Evolutionary conservation across 805 yeast species (phyloP), one percentile per base, ranked within the genome.

Genomic region (Saturnispora bothae): DNA sequence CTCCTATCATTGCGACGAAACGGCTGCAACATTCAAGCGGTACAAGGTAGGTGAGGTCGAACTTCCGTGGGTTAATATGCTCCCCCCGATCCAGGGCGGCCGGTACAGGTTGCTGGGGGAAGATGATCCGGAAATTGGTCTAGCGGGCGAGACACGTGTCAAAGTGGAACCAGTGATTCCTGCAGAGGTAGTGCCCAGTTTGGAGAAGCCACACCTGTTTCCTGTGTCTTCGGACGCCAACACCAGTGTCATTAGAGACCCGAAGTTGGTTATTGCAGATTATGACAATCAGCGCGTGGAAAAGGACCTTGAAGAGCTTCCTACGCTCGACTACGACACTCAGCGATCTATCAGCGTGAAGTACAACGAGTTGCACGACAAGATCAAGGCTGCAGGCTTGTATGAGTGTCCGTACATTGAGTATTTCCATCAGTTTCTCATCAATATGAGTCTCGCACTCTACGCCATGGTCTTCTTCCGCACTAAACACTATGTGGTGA

Each of bases 11-110:
- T 56, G 71, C 31, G 73, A 66, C 10, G 80, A 73, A 35, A 71
- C 92, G 0, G 60, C 69, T 7, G 34, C 43, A 3, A 56, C 58
- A 0, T 79, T 83, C 55, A 50, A 53, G n/a, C 66, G 58, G 28
- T 86, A 71, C 71, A 69, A 62, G 40, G 68, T 85, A 12, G 96
- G 95, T 1, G 53, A 49, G 10, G 73, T 84, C 5, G 74, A 76
- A 39, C 56, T 64, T 41, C 62, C 63, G 8, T 85, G 95, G 95
- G 64, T 64, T 38, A 81, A 83, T 57, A 59, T 85, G 55, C 54
- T 82, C 25, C 95, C 96, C 4, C 96, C 96, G 1, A 83, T 85
- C 45, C 95, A 84, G 59, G 94, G 95, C 12, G 95, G 84, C 1
- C 43, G 41, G 18, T 76, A 61, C 51, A 51, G 63, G 16, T 48